These are phyloP conservation scores for Botrytis galanthina DNA, from an alignment of 2,329 filamentous ascomycete species.

Conservation along the genomic window DNA sequence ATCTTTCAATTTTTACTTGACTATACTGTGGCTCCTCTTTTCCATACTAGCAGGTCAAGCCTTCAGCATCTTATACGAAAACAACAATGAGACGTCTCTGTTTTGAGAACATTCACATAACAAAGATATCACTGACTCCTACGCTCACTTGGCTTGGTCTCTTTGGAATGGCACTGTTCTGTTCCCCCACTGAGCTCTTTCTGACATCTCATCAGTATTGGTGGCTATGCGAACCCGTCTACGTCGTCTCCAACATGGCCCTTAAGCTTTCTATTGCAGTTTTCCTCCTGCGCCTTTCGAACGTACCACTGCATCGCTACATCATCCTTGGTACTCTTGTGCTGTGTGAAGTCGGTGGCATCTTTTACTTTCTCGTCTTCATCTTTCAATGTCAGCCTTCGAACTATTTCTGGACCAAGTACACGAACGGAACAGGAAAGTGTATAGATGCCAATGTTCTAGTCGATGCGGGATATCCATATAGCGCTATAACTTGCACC, in stretches of 20 bases:
- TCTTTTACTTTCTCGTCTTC: conserved; percentile 42
- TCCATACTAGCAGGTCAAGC: background rate
- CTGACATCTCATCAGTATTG: conserved; percentile 30
- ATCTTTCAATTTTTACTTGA: background rate
- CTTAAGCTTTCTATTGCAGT: conserved; percentile 43
- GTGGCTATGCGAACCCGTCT: conserved; percentile 43
- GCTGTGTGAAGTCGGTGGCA: conserved; percentile 39
- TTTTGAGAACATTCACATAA: background rate
- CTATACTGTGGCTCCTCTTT: background rate
- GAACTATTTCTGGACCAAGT: conserved; percentile 43
- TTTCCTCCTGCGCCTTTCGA: conserved; percentile 43
- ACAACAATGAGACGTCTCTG: background rate
- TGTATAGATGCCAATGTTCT: conserved; percentile 39
- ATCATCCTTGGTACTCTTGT: conserved; percentile 40
- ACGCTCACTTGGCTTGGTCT: background rate
- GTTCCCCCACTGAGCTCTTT: background rate
- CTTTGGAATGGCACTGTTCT: background rate
- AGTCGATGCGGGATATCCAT: conserved; percentile 41
- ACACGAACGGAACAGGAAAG: conserved; percentile 36
- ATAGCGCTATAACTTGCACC: conserved; percentile 42
- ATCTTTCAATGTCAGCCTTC: conserved; percentile 43
- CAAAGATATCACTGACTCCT: background rate
- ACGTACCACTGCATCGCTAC: conserved; percentile 35
- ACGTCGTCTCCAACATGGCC: conserved; percentile 42
- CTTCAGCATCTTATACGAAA: background rate